A percentile compares a stretch with the other conserved stretches of the same genome.
Evolutionary conservation across 805 yeast species (phyloP).

Genomic region (Starmerella powellii): DNA sequence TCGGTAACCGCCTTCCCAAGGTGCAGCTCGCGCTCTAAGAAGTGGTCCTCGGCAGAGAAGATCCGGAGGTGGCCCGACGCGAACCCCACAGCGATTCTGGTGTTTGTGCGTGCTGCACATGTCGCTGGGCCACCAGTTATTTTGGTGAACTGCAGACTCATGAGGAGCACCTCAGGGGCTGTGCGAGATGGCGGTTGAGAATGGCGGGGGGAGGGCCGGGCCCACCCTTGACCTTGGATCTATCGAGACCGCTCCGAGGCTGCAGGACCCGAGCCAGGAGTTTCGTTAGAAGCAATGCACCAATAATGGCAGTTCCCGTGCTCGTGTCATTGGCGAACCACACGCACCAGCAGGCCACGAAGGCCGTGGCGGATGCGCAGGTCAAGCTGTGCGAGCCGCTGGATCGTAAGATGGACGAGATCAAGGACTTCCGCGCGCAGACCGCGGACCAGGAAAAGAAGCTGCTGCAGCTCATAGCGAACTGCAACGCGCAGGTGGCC

Average conservation of each 20-base stretch:
- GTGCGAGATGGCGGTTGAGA: no score
- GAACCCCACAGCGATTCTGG: slow-evolving; percentile 7
- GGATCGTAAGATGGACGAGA: slow-evolving; percentile 21
- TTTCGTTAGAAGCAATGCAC: no score
- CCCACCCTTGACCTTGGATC: no score
- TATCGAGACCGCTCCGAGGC: no score
- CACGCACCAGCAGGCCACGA: slow-evolving; percentile 12
- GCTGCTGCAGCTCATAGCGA: slow-evolving; percentile 9
- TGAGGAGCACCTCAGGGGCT: neutral
- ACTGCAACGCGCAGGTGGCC: slow-evolving; percentile 2
- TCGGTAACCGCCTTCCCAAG: slow-evolving; percentile 2
- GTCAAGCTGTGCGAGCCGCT: slow-evolving; percentile 21
- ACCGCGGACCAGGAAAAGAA: slow-evolving; percentile 11
- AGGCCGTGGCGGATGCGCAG: slow-evolving; percentile 4
- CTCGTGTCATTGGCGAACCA: slow-evolving; percentile 11
- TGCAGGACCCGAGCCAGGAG: no score
- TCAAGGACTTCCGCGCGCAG: slow-evolving; percentile 20
- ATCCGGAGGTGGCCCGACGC: slow-evolving; percentile 10
- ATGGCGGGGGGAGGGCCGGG: neutral
- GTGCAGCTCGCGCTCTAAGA: slow-evolving; percentile 15
- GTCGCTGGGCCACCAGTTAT: neutral
- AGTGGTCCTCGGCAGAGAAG: slow-evolving; percentile 10
- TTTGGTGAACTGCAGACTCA: slow-evolving; percentile 12
- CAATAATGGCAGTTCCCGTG: slow-evolving; percentile 5
- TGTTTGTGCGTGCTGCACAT: neutral